Evolutionary conservation across 1,284 basidiomycete genomes (phyloP), one percentile per base, ranked within the genome.

Genomic region (Trichosporon coremiiforme): DNA sequence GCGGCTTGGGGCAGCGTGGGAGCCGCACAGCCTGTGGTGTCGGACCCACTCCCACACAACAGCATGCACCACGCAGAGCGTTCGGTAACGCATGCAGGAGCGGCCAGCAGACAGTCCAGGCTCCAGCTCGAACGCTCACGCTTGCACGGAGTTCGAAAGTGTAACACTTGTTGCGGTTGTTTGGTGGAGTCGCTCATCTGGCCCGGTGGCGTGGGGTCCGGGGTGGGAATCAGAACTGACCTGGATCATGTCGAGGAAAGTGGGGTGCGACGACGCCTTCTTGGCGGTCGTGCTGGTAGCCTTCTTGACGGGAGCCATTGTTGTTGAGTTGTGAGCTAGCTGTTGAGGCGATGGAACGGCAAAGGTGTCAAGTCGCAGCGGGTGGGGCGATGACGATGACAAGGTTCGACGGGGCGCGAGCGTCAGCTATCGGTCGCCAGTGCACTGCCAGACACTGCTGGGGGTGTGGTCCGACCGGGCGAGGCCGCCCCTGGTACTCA

Each of bases 211-310:
- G 57, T 60, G 57, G 57, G 57, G 8, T 35, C 33, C 77, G 57
- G 31, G 57, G 8, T 62, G 17, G 57, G 6, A n/a, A 20, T 33
- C 17, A 60, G 50, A 10, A 62, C 83, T 81, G 71, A 85, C 84
- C 80, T 83, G 82, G 78, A 85, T 80, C 84, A 85, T 85, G 64
- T 78, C 74, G 64, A 83, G 77, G 79, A 83, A 85, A 50, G 82
- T 79, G 63, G 83, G 83, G 81, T 84, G 84, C n/a, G 78, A 38
- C 33, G 80, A 50, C 31, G 78, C 38, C 77, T 78, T 79, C 73
- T 77, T 76, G 67, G 73, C 68, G 41, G 76, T 38, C 67, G 77
- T 76, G 57, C 57, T 17, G 57, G 57, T n/a, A 62, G 57, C 57
- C 57, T 62, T 62, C 57, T 62, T 62, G 57, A 62, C 57, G 67